Evolutionary conservation across 2,329 filamentous ascomycete genomes (phyloP).

Genomic region (Aschersonia sp.): DNA sequence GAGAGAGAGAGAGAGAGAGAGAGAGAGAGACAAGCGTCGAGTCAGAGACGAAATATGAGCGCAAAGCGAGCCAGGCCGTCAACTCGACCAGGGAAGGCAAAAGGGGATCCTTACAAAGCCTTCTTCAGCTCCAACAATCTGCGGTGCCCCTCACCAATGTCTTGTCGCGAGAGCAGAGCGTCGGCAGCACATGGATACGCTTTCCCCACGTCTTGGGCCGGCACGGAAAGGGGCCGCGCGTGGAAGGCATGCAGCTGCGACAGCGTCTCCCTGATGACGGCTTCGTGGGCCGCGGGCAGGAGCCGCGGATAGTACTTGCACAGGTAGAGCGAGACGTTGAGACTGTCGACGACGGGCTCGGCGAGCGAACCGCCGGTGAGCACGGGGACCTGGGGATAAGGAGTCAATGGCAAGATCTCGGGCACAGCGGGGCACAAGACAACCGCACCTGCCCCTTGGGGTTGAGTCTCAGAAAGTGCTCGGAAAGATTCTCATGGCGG

Average conservation of each 20-base stretch:
- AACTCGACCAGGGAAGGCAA: no score
- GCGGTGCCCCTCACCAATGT: background rate
- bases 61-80: no score
- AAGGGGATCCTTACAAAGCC: background rate
- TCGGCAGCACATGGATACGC: background rate
- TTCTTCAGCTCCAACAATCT: background rate
- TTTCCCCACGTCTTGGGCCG: background rate
- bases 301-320: conserved; percentile 1
- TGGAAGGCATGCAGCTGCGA: background rate
- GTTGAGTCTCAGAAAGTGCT: background rate
- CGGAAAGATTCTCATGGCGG: background rate
- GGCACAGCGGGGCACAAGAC: background rate
- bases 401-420: background rate
- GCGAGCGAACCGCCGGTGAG: background rate
- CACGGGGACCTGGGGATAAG: background rate
- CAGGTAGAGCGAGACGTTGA: background rate
- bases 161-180: background rate
- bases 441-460: background rate
- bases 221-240: background rate
- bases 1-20: background rate
- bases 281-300: background rate
- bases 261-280: background rate
- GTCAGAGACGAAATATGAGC: no score
- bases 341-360: background rate
- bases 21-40: background rate